Evolutionary conservation across 352 stramenopile species (phyloP), one percentile per base, ranked within the genome.

Genomic region (Pythium rishiriense): DNA sequence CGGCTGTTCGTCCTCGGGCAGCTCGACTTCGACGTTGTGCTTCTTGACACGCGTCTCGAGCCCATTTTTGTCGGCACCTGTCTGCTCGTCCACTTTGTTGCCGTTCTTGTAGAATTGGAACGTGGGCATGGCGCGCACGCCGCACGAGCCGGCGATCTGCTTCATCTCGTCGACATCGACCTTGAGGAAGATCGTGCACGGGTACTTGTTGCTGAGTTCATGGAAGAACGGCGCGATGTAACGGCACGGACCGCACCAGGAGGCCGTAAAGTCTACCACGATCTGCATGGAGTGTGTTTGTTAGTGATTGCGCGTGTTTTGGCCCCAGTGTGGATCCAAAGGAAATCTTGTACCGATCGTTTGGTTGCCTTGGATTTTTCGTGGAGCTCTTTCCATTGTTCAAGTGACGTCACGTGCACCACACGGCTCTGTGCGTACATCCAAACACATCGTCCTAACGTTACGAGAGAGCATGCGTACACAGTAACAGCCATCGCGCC

Each of bases 31-130:
- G n/a, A 89, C 73, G 56, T 91, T 89, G 71, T 91, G 74, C 57
- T 89, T 85, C 70, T 88, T 76, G 29, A 95, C 78, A n/a, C 68
- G 67, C 29, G 62, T 47, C 58, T 93, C 81, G 10, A 95, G 69
- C 4, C 45, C 69, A 24, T 69, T 80, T 47, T 77, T 81, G 66
- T 97, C 82, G 11, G 94, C 94, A 10, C 94, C 94, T 7, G 79
- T 77, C 49, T 97, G 66, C 69, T 98, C 89, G 57, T 97, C 87
- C 29, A 93, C 88, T 73, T 94, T 97, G 29, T 69, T 77, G 45
- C 90, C 90, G 51, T 85, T 85, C 68, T 96, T 94, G 72, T 89
- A 98, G 67, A 98, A 93, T 61, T 98, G 90, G 74, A 98, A 98
- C n/a, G 95, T 98, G 8, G 95, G 95, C 93, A 98, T 98, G 39